Conservation (phyloP, 2,329 filamentous ascomycete species). For the Diplodia scrobiculata region DNA sequence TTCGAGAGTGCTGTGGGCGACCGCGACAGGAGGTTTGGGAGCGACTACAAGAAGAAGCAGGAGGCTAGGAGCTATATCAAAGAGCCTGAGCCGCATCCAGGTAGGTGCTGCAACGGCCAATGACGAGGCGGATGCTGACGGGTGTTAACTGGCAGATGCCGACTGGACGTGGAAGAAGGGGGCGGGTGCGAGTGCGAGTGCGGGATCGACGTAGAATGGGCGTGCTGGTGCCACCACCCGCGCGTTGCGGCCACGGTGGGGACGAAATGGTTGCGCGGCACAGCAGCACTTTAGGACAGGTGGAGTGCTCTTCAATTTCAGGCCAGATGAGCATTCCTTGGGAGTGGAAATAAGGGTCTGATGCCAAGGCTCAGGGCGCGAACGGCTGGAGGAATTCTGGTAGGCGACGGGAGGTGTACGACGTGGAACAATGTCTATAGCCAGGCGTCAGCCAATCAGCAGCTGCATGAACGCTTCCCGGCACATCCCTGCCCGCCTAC, state of each 20-base stretch:
- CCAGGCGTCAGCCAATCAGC: not conserved
- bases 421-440: not conserved
- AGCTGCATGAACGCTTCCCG: not conserved
- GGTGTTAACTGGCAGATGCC: slow-evolving; percentile 21
- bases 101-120: slow-evolving; percentile 14
- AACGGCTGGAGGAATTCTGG: not conserved
- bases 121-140: not conserved
- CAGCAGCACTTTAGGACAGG: not conserved
- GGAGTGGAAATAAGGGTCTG: not conserved
- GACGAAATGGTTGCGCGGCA: not conserved
- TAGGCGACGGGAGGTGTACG: not conserved
- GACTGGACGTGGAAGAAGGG: slow-evolving; percentile 27
- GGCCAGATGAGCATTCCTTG: slow-evolving; percentile 4
- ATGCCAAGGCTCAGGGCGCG: not conserved
- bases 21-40: slow-evolving; percentile 58
- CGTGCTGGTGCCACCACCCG: slow-evolving; percentile 1
- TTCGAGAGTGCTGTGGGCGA: slow-evolving; percentile 50
- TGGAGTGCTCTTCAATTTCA: not conserved
- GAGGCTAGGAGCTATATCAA: slow-evolving; percentile 57
- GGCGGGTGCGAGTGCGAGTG: not conserved
- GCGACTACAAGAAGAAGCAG: slow-evolving; percentile 56
- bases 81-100: slow-evolving; percentile 50
- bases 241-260: not conserved
- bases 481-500: slow-evolving; percentile 2
- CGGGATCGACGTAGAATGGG: slow-evolving; percentile 13